Evolutionary conservation across 345 rosid species (phyloP).

Genomic region (Erucastrum elatum): DNA sequence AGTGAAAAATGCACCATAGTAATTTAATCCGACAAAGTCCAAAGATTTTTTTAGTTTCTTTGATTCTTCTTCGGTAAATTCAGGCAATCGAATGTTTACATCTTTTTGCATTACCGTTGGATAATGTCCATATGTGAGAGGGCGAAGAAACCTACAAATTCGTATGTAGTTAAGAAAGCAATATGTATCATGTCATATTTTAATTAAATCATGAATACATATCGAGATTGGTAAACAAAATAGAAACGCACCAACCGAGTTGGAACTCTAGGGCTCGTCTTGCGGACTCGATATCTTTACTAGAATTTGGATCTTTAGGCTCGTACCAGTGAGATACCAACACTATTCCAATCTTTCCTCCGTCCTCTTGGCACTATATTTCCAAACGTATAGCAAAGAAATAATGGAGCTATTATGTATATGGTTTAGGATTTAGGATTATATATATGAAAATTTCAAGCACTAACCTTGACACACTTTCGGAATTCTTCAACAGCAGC

Average conservation of each 20-base stretch:
- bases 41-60: conserved; percentile 9
- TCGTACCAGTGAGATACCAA: conserved; percentile 40
- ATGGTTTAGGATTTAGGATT: neutral
- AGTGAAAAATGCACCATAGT: conserved; percentile 38
- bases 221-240: neutral
- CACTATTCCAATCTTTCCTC: conserved; percentile 41
- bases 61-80: conserved; percentile 27
- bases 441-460: neutral
- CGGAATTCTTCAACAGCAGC: conserved; percentile 40
- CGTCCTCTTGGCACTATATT: conserved; percentile 26
- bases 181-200: neutral
- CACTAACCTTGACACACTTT: conserved; percentile 19
- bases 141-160: conserved; percentile 33
- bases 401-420: neutral
- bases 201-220: neutral
- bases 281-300: conserved; percentile 19
- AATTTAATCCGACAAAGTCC: conserved; percentile 42
- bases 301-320: conserved; percentile 26
- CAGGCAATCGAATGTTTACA: conserved; percentile 8
- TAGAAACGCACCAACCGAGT: conserved; percentile 38
- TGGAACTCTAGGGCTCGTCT: conserved; percentile 33
- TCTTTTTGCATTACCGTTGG: conserved; percentile 17
- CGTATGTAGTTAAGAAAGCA: neutral
- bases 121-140: conserved; percentile 38
- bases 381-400: neutral